Percentiles rank a stretch among this genome's conserved stretches.
These are phyloP conservation scores for Pseudoperonospora humuli DNA, from an alignment of 352 stramenopile genomes.

Conservation along the genomic window DNA sequence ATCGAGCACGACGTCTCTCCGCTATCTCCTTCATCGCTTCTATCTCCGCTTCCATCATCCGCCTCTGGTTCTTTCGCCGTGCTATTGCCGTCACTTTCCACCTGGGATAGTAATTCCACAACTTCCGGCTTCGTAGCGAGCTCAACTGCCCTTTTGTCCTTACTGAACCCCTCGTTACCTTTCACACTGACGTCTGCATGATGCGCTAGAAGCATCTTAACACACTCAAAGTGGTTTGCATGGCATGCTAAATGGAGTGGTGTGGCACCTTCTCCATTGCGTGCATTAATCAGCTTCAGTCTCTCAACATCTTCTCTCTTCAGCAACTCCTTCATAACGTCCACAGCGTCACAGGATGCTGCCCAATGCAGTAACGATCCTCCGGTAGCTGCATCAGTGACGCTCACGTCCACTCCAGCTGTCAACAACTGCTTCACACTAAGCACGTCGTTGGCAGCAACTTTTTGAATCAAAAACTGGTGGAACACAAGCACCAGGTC, in stretches of 20 bases:
- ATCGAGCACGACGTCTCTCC: conserved; percentile 1
- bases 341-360: conserved; percentile 54
- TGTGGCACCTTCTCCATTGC: conserved; percentile 66
- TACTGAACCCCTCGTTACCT: conserved; percentile 42
- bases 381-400: conserved; percentile 43
- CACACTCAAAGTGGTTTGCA: conserved; percentile 42
- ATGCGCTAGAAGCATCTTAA: conserved; percentile 39
- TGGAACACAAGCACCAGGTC: conserved; percentile 78
- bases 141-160: conserved; percentile 48
- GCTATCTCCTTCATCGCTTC: not conserved
- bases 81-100: not conserved
- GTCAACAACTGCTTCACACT: conserved; percentile 54
- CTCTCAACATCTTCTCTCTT: conserved; percentile 27
- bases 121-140: conserved; percentile 47
- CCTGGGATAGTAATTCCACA: conserved; percentile 23
- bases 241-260: conserved; percentile 70
- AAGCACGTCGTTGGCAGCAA: conserved; percentile 52
- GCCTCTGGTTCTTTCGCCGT: not conserved
- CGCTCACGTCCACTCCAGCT: conserved; percentile 42
- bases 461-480: conserved; percentile 82
- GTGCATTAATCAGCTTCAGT: conserved; percentile 34
- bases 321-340: conserved; percentile 47
- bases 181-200: conserved; percentile 34
- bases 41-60: not conserved
- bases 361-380: conserved; percentile 79